Evolutionary conservation across 768 basidiomycete genomes (phyloP), one percentile per base, ranked within the genome.

Genomic region (Panellus pusillus): DNA sequence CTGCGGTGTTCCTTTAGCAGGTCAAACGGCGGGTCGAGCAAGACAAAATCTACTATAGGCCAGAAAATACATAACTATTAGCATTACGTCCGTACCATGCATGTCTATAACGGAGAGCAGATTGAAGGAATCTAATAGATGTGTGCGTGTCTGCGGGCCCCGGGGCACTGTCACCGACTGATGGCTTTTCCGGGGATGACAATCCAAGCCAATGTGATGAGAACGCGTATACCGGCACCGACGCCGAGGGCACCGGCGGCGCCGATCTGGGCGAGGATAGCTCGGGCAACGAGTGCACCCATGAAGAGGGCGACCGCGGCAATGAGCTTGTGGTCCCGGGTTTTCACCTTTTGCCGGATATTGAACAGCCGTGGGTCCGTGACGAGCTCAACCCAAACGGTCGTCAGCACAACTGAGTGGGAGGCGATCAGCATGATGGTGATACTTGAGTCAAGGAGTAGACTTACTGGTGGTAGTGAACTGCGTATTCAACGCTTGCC

Each of bases 301-400:
- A 88, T 15, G 68, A 95, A 91, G 47, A 93, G 78, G n/a, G 79
- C 66, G 32, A 70, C 27, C 50, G 88, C 83, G 3, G 83, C 90
- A 62, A 89, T 73, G 41, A 83, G 64, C 65, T 85, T 84, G 70
- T 89, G 83, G 66, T 93, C 90, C 43, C 90, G 83, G 1, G 84
- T 75, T 9, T 65, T 66, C 56, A 88, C 77, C 46, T 70, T 70
- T 45, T 78, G 72, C 37, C 76, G 76, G 42, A 80, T 51, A 20
- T 75, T 63, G 76, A 93, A 87, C 18, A 95, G 79, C 43, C 80
- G 70, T 0, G 91, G 91, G 67, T 92, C 90, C 45, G 85, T 84
- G 78, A 89, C 79, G 44, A 94, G 80, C 62, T 94, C 92, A 60
- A 91, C 90, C 91, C 91, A 94, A 52, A 92, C 80, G 15, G 89